phyloP scores from a whole-genome alignment of 805 yeast species.

The Pichia cabralensis region DNA sequence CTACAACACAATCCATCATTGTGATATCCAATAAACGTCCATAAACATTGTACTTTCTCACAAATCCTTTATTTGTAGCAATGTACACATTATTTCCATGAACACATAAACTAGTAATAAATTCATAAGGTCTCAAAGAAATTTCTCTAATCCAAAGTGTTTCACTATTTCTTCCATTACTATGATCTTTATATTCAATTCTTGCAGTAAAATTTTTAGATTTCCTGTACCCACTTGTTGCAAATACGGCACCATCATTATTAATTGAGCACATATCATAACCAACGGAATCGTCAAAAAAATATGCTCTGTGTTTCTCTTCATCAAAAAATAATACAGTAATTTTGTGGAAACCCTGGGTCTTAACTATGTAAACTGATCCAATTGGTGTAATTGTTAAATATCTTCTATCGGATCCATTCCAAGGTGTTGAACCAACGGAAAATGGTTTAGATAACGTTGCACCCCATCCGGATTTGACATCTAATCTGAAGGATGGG shows the following conservation, averaged over 20 bases:
- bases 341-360: slow-evolving; percentile 38
- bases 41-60: slow-evolving; percentile 57
- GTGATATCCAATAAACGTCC: slow-evolving; percentile 69
- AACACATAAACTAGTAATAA: slow-evolving; percentile 60
- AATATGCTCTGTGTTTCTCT: slow-evolving; percentile 66
- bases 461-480: slow-evolving; percentile 8
- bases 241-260: slow-evolving; percentile 56
- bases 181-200: slow-evolving; percentile 62
- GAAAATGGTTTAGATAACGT: slow-evolving; percentile 49
- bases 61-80: slow-evolving; percentile 68
- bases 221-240: slow-evolving; percentile 26
- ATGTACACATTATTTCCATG: slow-evolving; percentile 51
- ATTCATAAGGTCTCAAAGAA: slow-evolving; percentile 34
- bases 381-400: slow-evolving; percentile 75
- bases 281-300: slow-evolving; percentile 65
- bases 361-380: slow-evolving; percentile 68
- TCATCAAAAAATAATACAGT: slow-evolving; percentile 84
- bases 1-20: slow-evolving; percentile 61
- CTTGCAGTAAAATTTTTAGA: slow-evolving; percentile 20
- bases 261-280: slow-evolving; percentile 72
- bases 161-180: slow-evolving; percentile 62
- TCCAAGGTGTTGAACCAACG: slow-evolving; percentile 85
- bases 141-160: slow-evolving; percentile 56
- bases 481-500: background rate
- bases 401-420: slow-evolving; percentile 50